A percentile compares a stretch with the other conserved stretches of the same genome.
These are phyloP conservation scores for Penicillium atrosanguineum DNA, from an alignment of 495 filamentous ascomycete species.

Conservation along the genomic window DNA sequence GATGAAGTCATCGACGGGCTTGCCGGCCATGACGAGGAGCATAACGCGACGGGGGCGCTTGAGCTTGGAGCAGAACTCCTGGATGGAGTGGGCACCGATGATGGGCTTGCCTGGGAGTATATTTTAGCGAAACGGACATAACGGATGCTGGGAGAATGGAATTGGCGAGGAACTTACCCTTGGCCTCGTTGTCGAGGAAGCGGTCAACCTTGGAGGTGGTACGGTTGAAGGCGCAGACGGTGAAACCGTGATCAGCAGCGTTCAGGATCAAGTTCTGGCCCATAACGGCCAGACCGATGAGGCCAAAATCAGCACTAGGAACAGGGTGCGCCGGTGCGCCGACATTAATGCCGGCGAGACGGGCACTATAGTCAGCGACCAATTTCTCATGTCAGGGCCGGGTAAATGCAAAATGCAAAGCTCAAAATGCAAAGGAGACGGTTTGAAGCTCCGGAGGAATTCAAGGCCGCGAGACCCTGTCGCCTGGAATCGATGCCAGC, in stretches of 20 bases:
- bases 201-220: conserved; percentile 95
- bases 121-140: neutral
- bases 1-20: conserved; percentile 98
- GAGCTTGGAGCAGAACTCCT: conserved; percentile 93
- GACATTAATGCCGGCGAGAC: conserved; percentile 81
- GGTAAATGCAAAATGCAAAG: conserved; percentile 15
- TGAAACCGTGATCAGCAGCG: conserved; percentile 94
- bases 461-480: neutral
- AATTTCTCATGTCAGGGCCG: conserved; percentile 42
- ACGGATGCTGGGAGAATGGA: neutral
- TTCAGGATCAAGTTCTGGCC: conserved; percentile 98
- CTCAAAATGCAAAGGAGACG: neutral
- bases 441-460: conserved; percentile 10
- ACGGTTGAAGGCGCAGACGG: conserved; percentile 94
- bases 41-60: conserved; percentile 96
- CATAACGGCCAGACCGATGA: conserved; percentile 99
- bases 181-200: conserved; percentile 91
- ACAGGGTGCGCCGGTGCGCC: conserved; percentile 57
- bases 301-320: conserved; percentile 84
- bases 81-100: conserved; percentile 85
- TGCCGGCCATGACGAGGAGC: conserved; percentile 97
- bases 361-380: conserved; percentile 72
- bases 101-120: conserved; percentile 71
- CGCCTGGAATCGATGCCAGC: conserved; percentile 3
- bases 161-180: conserved; percentile 54